A percentile compares a stretch with the other conserved stretches of the same genome.
Evolutionary conservation across 331 rosid genomes (phyloP).

Genomic region (Phaseolus coccineus): DNA sequence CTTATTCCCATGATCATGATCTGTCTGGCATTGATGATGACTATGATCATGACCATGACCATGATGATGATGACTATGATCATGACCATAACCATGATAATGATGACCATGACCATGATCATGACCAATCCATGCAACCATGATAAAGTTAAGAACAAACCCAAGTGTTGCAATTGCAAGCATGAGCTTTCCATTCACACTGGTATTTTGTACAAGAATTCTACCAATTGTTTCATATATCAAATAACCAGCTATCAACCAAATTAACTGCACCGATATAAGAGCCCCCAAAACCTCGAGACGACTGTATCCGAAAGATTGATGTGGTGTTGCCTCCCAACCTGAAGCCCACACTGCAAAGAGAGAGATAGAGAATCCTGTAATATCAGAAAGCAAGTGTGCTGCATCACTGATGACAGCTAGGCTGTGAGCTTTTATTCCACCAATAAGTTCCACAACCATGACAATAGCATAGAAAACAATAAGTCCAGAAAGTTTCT

Average conservation of each 20-base stretch:
- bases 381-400: constrained; percentile 85
- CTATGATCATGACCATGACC: constrained; percentile 56
- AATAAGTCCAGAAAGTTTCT: constrained; percentile 71
- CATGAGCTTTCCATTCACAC: constrained; percentile 84
- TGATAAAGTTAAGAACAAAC: constrained; percentile 68
- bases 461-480: constrained; percentile 67
- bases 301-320: constrained; percentile 83
- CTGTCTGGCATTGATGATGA: constrained; percentile 52
- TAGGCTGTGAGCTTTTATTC: constrained; percentile 85
- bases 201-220: constrained; percentile 49
- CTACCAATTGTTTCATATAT: constrained; percentile 78
- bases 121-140: constrained; percentile 95
- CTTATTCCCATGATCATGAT: constrained; percentile 50
- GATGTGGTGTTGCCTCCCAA: constrained; percentile 81
- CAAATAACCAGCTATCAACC: constrained; percentile 81
- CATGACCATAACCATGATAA: constrained; percentile 53
- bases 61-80: constrained; percentile 51
- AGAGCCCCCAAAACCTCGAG: constrained; percentile 97
- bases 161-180: constrained; percentile 86
- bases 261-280: constrained; percentile 82
- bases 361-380: constrained; percentile 83
- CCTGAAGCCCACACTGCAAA: constrained; percentile 87
- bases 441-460: constrained; percentile 81
- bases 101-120: constrained; percentile 58
- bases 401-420: constrained; percentile 90